Evolutionary conservation across 2,329 filamentous ascomycete genomes (phyloP).

Genomic region (Hypoxylon sp.): DNA sequence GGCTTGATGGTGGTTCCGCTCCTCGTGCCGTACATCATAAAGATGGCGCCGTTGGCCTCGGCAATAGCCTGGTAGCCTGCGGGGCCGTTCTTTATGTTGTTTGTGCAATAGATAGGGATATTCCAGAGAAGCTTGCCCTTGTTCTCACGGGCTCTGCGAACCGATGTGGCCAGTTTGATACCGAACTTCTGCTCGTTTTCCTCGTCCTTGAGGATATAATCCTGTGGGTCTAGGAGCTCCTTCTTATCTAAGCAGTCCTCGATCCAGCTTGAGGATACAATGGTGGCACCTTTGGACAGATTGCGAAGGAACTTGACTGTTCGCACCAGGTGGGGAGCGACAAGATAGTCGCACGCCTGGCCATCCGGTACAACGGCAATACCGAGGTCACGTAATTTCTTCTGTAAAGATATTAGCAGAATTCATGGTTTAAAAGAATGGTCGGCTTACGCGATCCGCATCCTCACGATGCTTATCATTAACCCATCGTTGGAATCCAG

Average conservation of each 20-base stretch:
- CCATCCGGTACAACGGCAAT: constrained; percentile 85
- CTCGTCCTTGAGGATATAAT: constrained; percentile 79
- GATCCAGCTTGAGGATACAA: constrained; percentile 85
- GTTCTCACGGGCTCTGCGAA: constrained; percentile 81
- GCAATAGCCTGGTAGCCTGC: constrained; percentile 90
- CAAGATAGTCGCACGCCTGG: constrained; percentile 84
- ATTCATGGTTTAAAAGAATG: constrained; percentile 22
- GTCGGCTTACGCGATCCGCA: constrained; percentile 78
- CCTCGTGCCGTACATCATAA: constrained; percentile 81
- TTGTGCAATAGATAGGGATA: constrained; percentile 87
- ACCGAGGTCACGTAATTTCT: constrained; percentile 84
- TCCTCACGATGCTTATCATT: constrained; percentile 81
- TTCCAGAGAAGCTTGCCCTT: constrained; percentile 81
- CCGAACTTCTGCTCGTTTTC: constrained; percentile 80
- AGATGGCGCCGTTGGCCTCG: constrained; percentile 88
- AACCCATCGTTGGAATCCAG: constrained; percentile 87
- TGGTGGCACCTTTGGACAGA: constrained; percentile 82
- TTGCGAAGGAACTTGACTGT: constrained; percentile 95
- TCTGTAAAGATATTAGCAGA: constrained; percentile 64
- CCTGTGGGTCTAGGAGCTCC: constrained; percentile 72
- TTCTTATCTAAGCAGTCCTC: constrained; percentile 80
- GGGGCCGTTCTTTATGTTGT: constrained; percentile 82
- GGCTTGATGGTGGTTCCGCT: constrained; percentile 76
- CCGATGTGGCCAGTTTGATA: constrained; percentile 77
- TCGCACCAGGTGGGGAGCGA: constrained; percentile 87